Evolutionary conservation across 2,329 filamentous ascomycete species (phyloP), one percentile per base, ranked within the genome.

Genomic region (Trichoderma guizhouense): DNA sequence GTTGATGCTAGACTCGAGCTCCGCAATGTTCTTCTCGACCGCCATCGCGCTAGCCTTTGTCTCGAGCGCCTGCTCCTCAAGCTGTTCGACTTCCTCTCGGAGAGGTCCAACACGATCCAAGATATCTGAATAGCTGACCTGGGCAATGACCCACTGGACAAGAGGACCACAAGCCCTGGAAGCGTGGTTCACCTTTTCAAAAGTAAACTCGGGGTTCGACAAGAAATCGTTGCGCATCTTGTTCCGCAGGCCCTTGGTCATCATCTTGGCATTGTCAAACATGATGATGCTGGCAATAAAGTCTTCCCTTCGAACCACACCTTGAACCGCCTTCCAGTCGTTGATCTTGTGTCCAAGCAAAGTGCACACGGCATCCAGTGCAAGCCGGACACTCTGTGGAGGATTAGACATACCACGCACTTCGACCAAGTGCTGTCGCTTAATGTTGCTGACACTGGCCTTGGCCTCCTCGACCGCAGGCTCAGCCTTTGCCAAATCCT

Each of bases 261-360:
- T 98, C 81, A 96, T 92, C 80, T 87, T 91, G 82, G 96, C 95
- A 78, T 98, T 99, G 85, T 98, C 93, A 79, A 98, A 99, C 81
- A 94, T 94, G 81, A 98, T 93, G 78, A 99, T 99, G 83, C 93
- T 98, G 63, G 94, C 93, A 82, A 99, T 98, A 83, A 99, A 99
- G 79, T 98, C 95, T 78, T 98, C 96, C 71, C 90, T 90, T 77
- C 95, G 93, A 72, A 99, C 90, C 74, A 98, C 92, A 67, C 88
- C 91, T 81, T 97, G 93, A 73, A 98, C 94, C 14, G 90, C 91
- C 84, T 95, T 97, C 96, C 96, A 99, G 79, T 93, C 93, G 72
- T 91, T 89, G 73, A 94, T 91, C 81, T 92, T 96, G 83, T 98
- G 94, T 15, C 95, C 95, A 69, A 99, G 89, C 62, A 99, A 84